Evolutionary conservation across 2,329 filamentous ascomycete genomes (phyloP).

Genomic region (Paraconiothyrium sp.): DNA sequence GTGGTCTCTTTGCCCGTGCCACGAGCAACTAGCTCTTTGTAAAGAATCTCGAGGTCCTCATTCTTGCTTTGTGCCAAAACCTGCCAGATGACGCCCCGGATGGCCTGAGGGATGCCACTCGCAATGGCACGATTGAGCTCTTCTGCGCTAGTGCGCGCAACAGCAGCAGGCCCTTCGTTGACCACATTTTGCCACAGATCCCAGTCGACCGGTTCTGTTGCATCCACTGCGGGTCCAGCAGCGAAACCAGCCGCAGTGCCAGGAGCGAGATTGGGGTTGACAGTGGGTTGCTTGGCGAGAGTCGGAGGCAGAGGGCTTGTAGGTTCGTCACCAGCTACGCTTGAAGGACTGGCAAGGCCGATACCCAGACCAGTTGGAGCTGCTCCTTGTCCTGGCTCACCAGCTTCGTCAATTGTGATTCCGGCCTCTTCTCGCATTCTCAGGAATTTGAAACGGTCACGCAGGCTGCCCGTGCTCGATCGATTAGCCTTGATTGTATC

Average conservation of each 20-base stretch:
- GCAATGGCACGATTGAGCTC: conserved; percentile 92
- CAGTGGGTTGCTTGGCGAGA: conserved; percentile 65
- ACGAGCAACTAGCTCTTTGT: conserved; percentile 79
- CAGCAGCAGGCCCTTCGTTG: conserved; percentile 89
- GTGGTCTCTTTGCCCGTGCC: conserved; percentile 79
- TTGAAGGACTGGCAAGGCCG: conserved; percentile 59
- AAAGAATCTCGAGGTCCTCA: conserved; percentile 86
- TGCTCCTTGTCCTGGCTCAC: conserved; percentile 55
- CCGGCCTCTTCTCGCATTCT: conserved; percentile 57
- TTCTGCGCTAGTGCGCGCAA: conserved; percentile 86
- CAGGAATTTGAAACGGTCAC: conserved; percentile 58
- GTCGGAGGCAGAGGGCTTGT: conserved; percentile 40
- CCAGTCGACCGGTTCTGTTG: conserved; percentile 85
- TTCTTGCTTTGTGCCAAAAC: conserved; percentile 95
- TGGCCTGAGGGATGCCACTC: conserved; percentile 90
- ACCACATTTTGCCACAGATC: conserved; percentile 97
- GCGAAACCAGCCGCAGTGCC: conserved; percentile 86
- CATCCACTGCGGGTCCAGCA: conserved; percentile 77
- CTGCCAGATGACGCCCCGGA: conserved; percentile 99
- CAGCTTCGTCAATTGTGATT: conserved; percentile 51
- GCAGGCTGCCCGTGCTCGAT: conserved; percentile 53
- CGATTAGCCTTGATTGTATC: conserved; percentile 40
- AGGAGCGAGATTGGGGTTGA: conserved; percentile 78
- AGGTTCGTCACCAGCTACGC: conserved; percentile 50
- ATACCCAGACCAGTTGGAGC: conserved; percentile 52